Conservation (phyloP, 768 basidiomycete species). For the Termitomyces sp. region DNA sequence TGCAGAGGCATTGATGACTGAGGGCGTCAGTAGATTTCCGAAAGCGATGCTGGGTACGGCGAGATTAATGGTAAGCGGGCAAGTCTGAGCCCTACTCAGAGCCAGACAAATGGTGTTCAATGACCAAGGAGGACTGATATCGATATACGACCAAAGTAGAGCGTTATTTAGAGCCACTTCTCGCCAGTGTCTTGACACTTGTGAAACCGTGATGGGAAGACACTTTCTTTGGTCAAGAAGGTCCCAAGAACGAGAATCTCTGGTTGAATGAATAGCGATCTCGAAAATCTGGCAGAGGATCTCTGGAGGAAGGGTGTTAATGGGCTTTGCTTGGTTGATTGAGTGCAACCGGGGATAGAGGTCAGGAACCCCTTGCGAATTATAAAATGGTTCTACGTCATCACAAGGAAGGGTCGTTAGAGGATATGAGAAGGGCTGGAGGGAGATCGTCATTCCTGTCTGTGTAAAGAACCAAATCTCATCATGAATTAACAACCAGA, state of each 20-base stretch:
- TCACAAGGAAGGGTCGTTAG: neutral
- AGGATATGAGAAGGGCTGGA: neutral
- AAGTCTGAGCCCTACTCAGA: constrained; percentile 7
- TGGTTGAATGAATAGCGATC: neutral
- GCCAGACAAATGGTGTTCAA: constrained; percentile 5
- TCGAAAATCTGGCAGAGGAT: constrained; percentile 11
- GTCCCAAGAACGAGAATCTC: constrained; percentile 3
- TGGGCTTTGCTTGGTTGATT: constrained; percentile 8
- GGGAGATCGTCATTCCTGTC: neutral
- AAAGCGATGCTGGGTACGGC: constrained; percentile 7
- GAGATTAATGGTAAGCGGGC: constrained; percentile 10
- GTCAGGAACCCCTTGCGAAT: neutral
- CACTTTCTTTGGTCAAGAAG: neutral
- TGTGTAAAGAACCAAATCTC: neutral
- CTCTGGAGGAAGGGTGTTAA: constrained; percentile 11
- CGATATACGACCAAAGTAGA: constrained; percentile 12
- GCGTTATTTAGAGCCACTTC: constrained; percentile 10
- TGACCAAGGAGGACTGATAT: constrained; percentile 14
- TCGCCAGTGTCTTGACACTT: constrained; percentile 14
- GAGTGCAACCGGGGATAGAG: constrained; percentile 1
- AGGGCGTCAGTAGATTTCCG: constrained; percentile 6
- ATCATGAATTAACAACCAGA: neutral
- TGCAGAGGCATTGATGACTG: constrained; percentile 8
- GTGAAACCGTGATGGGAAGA: constrained; percentile 9
- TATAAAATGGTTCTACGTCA: neutral